Evolutionary conservation across 2,329 filamentous ascomycete genomes (phyloP), one percentile per base, ranked within the genome.

Genomic region (Cadophora luteo-olivacea): DNA sequence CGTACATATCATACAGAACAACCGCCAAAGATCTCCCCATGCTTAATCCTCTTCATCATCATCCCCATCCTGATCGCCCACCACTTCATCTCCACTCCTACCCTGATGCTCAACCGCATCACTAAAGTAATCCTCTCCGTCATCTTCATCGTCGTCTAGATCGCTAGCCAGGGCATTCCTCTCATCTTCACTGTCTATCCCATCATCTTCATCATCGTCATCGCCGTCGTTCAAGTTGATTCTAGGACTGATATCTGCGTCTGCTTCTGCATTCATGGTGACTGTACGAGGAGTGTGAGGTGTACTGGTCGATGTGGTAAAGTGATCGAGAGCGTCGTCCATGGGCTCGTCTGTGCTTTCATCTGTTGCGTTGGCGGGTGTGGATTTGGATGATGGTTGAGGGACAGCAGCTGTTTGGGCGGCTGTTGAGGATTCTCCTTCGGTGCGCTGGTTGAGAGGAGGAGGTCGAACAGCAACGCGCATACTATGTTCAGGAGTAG

Each of bases 71-170:
- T 54, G 24, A 54, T 32, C 25, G 11, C 29, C 51, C 4, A 29
- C 51, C 5, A 12, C 52, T 29, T 33, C 25, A 7, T 32, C 16
- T 6, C 14, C 16, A 45, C 52, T 29, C 52, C 52, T n/a, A 33
- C 52, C 25, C 45, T 55, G 52, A 55, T 55, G 25, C 29, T 55
- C 52, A 14, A 33, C 25, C 25, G 52, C 52, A 55, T 55, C 52
- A n/a, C 52, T 55, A 19, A 55, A 55, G 9, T 55, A 55, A 16
- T 55, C 52, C 16, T 55, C 52, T 11, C 25, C 25, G 5, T 55
- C 52, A 33, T 55, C 29, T 1, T 55, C 52, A 29, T 55, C 52
- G 9, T 54, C 51, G 12, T 55, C 52, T 19, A 33, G 9, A 16
- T 55, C 52, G 29, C 52, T 55, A 19, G 25, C 52, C 9, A 55